These are phyloP conservation scores for Trifolium pratense DNA, from an alignment of 306 rosid genomes.

Conservation along the genomic window DNA sequence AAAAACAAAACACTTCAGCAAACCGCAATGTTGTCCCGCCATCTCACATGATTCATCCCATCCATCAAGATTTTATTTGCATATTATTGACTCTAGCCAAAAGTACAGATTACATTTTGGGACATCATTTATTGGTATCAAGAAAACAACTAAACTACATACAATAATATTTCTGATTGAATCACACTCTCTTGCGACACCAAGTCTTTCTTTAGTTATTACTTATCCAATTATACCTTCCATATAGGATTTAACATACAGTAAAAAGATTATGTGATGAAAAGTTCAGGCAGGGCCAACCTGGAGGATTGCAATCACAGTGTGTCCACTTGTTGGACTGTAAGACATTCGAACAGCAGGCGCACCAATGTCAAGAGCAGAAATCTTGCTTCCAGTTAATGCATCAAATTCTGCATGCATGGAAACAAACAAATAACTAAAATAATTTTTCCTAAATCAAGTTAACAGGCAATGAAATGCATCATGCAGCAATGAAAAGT, in stretches of 20 bases:
- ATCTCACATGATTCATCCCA: slow-evolving; percentile 8
- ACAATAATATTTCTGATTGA: slow-evolving; percentile 14
- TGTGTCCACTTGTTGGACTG: slow-evolving; percentile 91
- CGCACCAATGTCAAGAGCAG: slow-evolving; percentile 83
- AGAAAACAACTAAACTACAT: slow-evolving; percentile 16
- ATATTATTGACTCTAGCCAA: slow-evolving; percentile 15
- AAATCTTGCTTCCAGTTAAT: slow-evolving; percentile 86
- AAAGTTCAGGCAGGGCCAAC: slow-evolving; percentile 50
- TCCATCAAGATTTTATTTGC: slow-evolving; percentile 23
- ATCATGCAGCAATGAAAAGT: slow-evolving; percentile 14
- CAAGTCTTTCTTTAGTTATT: background rate
- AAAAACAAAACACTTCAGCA: slow-evolving; percentile 16
- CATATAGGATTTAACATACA: slow-evolving; percentile 16
- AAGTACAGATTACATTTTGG: slow-evolving; percentile 1
- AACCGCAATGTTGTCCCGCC: slow-evolving; percentile 14
- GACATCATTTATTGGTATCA: slow-evolving; percentile 9
- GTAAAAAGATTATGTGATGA: slow-evolving; percentile 15
- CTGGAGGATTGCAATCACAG: slow-evolving; percentile 90
- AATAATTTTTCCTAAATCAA: slow-evolving; percentile 30
- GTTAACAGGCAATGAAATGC: slow-evolving; percentile 25
- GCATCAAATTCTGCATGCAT: slow-evolving; percentile 79
- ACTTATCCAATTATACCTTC: slow-evolving; percentile 7
- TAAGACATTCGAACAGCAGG: slow-evolving; percentile 91
- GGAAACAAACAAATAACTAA: slow-evolving; percentile 37
- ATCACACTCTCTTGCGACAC: slow-evolving; percentile 27